Evolutionary conservation across 179 eudicot genomes (phyloP).

Genomic region (Gypsophila paniculata): DNA sequence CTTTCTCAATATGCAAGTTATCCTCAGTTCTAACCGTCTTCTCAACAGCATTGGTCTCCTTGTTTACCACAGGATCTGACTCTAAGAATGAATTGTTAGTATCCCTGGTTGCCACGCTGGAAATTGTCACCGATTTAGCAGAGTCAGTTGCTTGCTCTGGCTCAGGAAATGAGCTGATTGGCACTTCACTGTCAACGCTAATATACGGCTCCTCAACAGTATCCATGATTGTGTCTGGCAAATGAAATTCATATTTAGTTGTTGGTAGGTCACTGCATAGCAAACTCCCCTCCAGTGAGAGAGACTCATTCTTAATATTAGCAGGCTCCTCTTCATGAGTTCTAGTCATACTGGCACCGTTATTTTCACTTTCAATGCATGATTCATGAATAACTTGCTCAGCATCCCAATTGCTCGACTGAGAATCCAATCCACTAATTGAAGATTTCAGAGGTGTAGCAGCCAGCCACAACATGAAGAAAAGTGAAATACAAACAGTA

Average conservation of each 20-base stretch:
- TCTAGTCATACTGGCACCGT: neutral
- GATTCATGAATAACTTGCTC: conserved; percentile 31
- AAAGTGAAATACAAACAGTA: conserved; percentile 44
- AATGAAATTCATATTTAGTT: conserved; percentile 35
- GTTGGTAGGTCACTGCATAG: conserved; percentile 27
- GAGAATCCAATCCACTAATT: conserved; percentile 41
- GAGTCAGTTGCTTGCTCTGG: conserved; percentile 30
- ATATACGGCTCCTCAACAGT: conserved; percentile 33
- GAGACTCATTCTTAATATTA: conserved; percentile 36
- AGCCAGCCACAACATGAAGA: conserved; percentile 66
- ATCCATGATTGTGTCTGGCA: conserved; percentile 56
- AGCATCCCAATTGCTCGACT: conserved; percentile 47
- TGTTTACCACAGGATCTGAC: conserved; percentile 27
- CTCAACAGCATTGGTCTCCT: conserved; percentile 36
- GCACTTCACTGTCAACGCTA: conserved; percentile 31
- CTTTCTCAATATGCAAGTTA: conserved; percentile 36
- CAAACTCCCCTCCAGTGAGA: conserved; percentile 27
- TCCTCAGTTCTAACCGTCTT: conserved; percentile 48
- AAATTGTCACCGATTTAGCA: conserved; percentile 24
- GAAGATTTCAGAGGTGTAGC: conserved; percentile 74
- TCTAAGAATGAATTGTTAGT: conserved; percentile 28
- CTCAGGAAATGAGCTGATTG: conserved; percentile 29
- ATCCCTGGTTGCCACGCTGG: conserved; percentile 25
- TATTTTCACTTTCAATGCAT: conserved; percentile 32
- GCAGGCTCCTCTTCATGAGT: conserved; percentile 28